These are phyloP conservation scores for Fomes fomentarius DNA, from an alignment of 1,284 basidiomycete species.

Conservation along the genomic window DNA sequence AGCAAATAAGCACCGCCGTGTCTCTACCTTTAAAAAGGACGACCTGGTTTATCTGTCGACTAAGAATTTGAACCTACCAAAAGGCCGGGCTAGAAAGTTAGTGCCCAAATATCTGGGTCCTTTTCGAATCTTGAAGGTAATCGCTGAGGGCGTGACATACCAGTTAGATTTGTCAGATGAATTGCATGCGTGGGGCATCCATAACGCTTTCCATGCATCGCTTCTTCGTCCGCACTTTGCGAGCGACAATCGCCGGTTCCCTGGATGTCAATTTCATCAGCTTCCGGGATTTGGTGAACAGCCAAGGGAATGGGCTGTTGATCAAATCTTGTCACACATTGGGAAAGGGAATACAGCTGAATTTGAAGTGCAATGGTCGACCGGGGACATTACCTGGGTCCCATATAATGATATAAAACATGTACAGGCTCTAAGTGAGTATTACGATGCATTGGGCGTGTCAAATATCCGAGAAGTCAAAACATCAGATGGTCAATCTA, in stretches of 20 bases:
- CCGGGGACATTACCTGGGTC: too few species aligned
- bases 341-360: too few species aligned
- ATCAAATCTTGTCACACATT: constrained; percentile 31
- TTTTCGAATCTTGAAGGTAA: background rate
- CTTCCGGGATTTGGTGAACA: background rate
- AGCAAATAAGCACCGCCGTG: background rate
- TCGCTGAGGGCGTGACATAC: background rate
- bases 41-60: background rate
- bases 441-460: too few species aligned
- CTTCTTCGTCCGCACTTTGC: background rate
- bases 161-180: background rate
- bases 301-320: constrained; percentile 34
- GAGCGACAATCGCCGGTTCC: background rate
- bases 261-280: background rate
- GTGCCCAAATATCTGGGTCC: background rate
- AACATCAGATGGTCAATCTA: too few species aligned
- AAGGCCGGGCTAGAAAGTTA: background rate
- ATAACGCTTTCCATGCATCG: background rate
- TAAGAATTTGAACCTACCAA: background rate
- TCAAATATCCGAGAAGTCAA: too few species aligned
- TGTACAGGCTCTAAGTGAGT: too few species aligned
- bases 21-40: background rate
- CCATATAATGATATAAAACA: too few species aligned
- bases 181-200: background rate
- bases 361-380: too few species aligned